A percentile compares a stretch with the other conserved stretches of the same genome.
phyloP scores from a whole-genome alignment of 768 basidiomycete species.

The Lyophyllum shimeji region DNA sequence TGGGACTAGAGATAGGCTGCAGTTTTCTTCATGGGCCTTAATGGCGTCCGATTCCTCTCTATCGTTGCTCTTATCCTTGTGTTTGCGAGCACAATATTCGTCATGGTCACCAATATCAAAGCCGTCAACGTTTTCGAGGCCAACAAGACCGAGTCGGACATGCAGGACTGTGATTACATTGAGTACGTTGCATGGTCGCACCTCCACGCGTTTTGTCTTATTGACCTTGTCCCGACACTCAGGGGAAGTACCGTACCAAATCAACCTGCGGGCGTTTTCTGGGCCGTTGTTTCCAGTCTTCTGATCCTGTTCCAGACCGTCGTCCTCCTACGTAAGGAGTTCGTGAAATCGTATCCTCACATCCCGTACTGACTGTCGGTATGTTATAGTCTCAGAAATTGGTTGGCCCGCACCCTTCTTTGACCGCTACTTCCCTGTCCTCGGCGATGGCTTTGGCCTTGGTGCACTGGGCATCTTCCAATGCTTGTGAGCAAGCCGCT shows the following conservation, averaged over 20 bases:
- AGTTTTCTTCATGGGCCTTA: conserved; percentile 72
- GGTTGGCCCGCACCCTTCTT: conserved; percentile 81
- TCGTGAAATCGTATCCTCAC: background rate
- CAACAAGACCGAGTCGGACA: conserved; percentile 33
- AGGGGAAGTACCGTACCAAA: conserved; percentile 88
- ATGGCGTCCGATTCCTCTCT: conserved; percentile 72
- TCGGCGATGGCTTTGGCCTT: conserved; percentile 83
- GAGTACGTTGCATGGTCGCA: conserved; percentile 45
- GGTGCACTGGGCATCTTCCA: conserved; percentile 89
- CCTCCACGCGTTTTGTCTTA: no score
- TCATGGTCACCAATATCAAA: conserved; percentile 73
- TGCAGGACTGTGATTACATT: conserved; percentile 76
- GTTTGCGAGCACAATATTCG: conserved; percentile 72
- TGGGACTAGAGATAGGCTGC: background rate
- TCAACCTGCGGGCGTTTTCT: conserved; percentile 90
- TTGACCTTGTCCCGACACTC: background rate
- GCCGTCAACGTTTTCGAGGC: conserved; percentile 68
- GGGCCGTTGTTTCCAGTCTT: conserved; percentile 85
- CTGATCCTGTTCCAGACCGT: conserved; percentile 81
- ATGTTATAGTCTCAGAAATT: conserved; percentile 61
- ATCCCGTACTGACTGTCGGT: background rate
- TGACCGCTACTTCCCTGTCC: conserved; percentile 85
- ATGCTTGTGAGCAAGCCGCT: conserved; percentile 55
- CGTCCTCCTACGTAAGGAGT: conserved; percentile 59
- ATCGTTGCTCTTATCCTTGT: conserved; percentile 79